Conservation (phyloP, 345 rosid genomes). For the Adansonia digitata region DNA sequence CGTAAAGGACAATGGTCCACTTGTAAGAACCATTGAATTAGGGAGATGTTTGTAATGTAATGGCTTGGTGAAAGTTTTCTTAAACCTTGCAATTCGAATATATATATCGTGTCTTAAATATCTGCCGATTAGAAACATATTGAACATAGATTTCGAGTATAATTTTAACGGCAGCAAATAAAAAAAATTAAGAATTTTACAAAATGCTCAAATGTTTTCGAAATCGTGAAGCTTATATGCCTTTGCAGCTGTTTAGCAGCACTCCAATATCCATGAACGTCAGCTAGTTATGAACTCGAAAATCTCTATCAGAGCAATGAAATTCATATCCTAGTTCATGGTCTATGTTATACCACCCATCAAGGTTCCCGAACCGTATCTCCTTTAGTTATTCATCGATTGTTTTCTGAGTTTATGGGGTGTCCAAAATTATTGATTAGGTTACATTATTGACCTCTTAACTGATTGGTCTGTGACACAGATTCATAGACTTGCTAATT, state of each 20-base stretch:
- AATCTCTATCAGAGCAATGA: not conserved
- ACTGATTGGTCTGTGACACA: not conserved
- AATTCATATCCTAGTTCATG: not conserved
- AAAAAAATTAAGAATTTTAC: too few relatives aligned
- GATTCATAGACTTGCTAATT: not conserved
- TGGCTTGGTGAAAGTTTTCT: too few relatives aligned
- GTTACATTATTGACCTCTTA: not conserved
- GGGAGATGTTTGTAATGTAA: too few relatives aligned
- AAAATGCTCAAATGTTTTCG: too few relatives aligned
- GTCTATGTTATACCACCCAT: not conserved
- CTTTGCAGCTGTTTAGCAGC: not conserved
- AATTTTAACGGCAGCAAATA: too few relatives aligned
- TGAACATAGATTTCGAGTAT: too few relatives aligned
- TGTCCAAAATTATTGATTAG: not conserved
- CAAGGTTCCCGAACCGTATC: not conserved
- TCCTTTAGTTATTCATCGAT: not conserved
- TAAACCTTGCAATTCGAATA: too few relatives aligned
- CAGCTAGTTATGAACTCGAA: not conserved
- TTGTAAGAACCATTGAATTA: too few relatives aligned
- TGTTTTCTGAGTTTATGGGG: not conserved
- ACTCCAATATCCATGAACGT: not conserved
- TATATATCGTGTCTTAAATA: too few relatives aligned
- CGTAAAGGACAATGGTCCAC: not conserved
- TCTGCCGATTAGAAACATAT: too few relatives aligned
- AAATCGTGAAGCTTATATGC: not conserved